These are phyloP conservation scores for Odonthalia washingtoniensis DNA, from an alignment of 31 red algal species.

Conservation along the genomic window DNA sequence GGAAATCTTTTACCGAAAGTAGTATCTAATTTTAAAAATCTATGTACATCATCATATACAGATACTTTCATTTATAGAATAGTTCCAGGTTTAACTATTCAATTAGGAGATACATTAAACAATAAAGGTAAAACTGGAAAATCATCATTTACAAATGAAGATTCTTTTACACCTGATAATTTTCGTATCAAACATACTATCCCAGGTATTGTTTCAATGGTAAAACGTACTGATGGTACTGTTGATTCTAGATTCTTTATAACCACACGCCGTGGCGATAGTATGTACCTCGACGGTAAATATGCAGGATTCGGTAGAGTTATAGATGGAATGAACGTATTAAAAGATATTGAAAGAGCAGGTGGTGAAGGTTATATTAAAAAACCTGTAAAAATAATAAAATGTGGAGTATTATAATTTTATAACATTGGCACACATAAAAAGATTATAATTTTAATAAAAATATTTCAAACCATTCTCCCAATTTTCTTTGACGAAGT, in stretches of 20 bases:
- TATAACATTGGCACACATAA: background rate
- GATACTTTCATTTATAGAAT: slow-evolving; percentile 85
- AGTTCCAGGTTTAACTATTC: slow-evolving; percentile 81
- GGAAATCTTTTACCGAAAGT: slow-evolving; percentile 64
- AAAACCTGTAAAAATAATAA: slow-evolving; percentile 8
- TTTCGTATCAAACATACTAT: slow-evolving; percentile 67
- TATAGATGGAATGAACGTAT: slow-evolving; percentile 64
- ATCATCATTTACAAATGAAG: slow-evolving; percentile 2
- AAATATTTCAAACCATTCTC: slow-evolving; percentile 67
- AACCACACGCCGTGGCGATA: slow-evolving; percentile 65
- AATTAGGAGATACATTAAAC: slow-evolving; percentile 77
- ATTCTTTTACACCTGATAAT: slow-evolving; percentile 44
- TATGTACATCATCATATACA: slow-evolving; percentile 44
- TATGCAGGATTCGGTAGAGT: slow-evolving; percentile 91
- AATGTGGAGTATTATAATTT: slow-evolving; percentile 35
- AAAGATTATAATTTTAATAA: background rate
- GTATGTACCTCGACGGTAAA: slow-evolving; percentile 87
- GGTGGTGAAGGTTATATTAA: background rate
- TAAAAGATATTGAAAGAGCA: slow-evolving; percentile 61
- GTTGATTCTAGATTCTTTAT: slow-evolving; percentile 91
- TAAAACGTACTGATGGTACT: slow-evolving; percentile 22
- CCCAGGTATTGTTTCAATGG: slow-evolving; percentile 82
- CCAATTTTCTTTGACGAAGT: slow-evolving; percentile 59
- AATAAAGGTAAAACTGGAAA: slow-evolving; percentile 60
- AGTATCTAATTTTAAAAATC: slow-evolving; percentile 63